Evolutionary conservation across 495 filamentous ascomycete species (phyloP), one percentile per base, ranked within the genome.

Genomic region (Hypoxylon trugodes): DNA sequence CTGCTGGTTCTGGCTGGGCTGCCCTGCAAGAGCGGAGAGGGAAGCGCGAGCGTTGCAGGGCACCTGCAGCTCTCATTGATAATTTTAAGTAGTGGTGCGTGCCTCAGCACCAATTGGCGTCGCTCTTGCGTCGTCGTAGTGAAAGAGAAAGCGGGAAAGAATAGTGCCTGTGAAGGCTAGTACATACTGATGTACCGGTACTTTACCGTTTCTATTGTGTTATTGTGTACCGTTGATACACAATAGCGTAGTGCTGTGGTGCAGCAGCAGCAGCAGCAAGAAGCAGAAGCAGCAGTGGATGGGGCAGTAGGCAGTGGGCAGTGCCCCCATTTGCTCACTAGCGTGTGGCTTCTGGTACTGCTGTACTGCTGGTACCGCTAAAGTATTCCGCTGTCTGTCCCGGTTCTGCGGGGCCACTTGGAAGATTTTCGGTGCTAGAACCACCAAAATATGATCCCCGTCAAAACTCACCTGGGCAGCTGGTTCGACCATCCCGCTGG

Each of bases 1-100:
- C 47, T 49, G 16, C 45, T 19, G 18, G 49, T 65, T n/a, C n/a
- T n/a, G n/a, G 25, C 38, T 51, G 48, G 47, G 42, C 47, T 54
- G 62, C 62, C 62, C 61, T 65, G 55, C 49, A 54, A 67, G 52
- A 61, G 51, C 58, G 57, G 52, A 61, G 64, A 48, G 57, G 52
- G 54, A n/a, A 56, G 57, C 58, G 57, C 50, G 51, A 53, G 46
- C 45, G 58, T 67, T 65, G 63, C 63, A 66, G 63, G 56, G 63
- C 63, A 61, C 63, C 52, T 58, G 63, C 63, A 61, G 63, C 63
- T 66, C 43, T 46, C 51, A 61, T 46, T 61, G 63, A 58, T 58
- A 67, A 67, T 67, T 67, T 67, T 67, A 53, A 67, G 57, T 61
- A 61, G 63, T 66, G 63, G 57, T 67, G 57, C 64, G 64, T 58